Conservation (phyloP, 1,284 basidiomycete species). For the Volvariella volvacea region DNA sequence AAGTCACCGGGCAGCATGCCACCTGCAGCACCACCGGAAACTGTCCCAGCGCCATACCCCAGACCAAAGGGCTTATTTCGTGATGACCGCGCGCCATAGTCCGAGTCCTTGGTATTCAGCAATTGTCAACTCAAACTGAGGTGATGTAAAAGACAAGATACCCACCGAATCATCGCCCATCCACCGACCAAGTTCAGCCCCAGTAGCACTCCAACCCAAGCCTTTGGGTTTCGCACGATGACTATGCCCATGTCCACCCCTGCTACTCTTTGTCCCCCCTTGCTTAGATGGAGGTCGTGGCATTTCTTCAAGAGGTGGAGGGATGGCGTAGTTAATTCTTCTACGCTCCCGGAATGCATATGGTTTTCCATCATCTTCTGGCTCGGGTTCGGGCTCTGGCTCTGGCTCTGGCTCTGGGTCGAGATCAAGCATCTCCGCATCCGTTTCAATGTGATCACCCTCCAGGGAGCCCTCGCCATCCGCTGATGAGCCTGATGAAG, state of each 20-base stretch:
- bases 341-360: conserved; percentile 60
- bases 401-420: conserved; percentile 32
- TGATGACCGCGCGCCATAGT: conserved; percentile 57
- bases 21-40: conserved; percentile 27
- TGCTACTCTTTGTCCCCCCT: conserved; percentile 8
- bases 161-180: conserved; percentile 75
- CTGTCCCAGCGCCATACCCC: conserved; percentile 42
- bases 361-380: conserved; percentile 40
- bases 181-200: conserved; percentile 67
- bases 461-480: conserved; percentile 55
- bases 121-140: conserved; percentile 1
- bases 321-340: conserved; percentile 71
- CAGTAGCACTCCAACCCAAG: conserved; percentile 70
- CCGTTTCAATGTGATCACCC: conserved; percentile 26
- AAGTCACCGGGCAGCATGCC: conserved; percentile 56
- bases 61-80: conserved; percentile 55
- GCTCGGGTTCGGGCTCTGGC: conserved; percentile 28
- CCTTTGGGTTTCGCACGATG: conserved; percentile 13
- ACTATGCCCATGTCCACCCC: too few relatives aligned
- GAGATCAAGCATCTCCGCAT: conserved; percentile 37
- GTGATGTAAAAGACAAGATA: conserved; percentile 10
- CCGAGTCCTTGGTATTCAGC: conserved; percentile 51
- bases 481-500: conserved; percentile 26
- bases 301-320: conserved; percentile 67
- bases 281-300: conserved; percentile 34